Percentiles rank a stretch among this genome's conserved stretches.
Conservation (phyloP, 1,284 basidiomycete species). For the Moesziomyces parantarcticus region DNA sequence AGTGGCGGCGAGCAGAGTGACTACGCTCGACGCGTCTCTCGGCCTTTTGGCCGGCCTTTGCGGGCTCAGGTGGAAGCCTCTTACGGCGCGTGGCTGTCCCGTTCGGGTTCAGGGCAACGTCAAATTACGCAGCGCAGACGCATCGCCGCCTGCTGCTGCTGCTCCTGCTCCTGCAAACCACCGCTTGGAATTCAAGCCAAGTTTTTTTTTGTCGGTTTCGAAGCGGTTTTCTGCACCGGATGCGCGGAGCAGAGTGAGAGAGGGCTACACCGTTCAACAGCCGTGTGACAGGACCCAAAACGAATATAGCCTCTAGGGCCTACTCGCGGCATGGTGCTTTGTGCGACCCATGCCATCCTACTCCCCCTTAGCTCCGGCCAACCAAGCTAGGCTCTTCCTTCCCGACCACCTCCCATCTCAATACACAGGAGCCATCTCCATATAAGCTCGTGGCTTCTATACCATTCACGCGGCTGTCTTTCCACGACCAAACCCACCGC, state of each 20-base stretch:
- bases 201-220: not conserved
- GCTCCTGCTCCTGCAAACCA: no score
- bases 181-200: not conserved
- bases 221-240: no score
- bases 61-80: no score
- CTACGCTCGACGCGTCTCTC: not conserved
- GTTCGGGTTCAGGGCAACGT: not conserved
- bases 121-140: constrained; percentile 1
- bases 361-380: not conserved
- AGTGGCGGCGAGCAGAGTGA: not conserved
- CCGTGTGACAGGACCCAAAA: no score
- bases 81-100: not conserved
- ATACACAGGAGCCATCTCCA: not conserved
- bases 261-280: no score
- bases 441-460: not conserved
- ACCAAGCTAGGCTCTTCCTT: not conserved
- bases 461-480: not conserved
- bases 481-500: not conserved
- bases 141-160: no score
- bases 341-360: no score
- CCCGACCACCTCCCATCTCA: not conserved
- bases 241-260: no score
- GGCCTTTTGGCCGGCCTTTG: not conserved
- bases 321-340: no score
- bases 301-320: no score